Evolutionary conservation across 1,284 basidiomycete species (phyloP).

Genomic region (Vanrija sp.): DNA sequence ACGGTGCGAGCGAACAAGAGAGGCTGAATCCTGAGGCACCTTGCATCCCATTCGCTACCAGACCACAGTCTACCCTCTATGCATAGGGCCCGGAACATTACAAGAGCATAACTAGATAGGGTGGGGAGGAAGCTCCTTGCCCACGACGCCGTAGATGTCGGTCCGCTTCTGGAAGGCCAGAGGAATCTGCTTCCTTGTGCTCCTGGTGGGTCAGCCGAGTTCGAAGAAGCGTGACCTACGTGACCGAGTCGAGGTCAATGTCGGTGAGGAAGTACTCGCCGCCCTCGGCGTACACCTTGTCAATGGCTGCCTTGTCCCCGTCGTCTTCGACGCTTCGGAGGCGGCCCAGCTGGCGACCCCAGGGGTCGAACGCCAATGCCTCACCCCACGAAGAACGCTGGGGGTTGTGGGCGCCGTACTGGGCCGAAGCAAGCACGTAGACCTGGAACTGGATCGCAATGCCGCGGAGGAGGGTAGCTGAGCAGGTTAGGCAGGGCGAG

Average conservation of each 20-base stretch:
- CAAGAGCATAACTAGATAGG: too few relatives aligned
- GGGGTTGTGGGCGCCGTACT: conserved; percentile 38
- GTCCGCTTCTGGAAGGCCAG: conserved; percentile 39
- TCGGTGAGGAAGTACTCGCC: conserved; percentile 40
- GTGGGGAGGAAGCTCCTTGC: conserved; percentile 1
- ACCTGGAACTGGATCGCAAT: conserved; percentile 41
- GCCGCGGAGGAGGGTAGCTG: conserved; percentile 23
- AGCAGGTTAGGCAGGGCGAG: neutral
- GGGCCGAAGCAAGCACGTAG: conserved; percentile 44
- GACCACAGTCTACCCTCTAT: too few relatives aligned
- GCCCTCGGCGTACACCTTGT: conserved; percentile 19
- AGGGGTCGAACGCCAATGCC: conserved; percentile 40
- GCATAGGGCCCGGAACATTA: too few relatives aligned
- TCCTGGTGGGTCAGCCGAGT: conserved; percentile 13
- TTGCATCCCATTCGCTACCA: too few relatives aligned
- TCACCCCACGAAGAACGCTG: conserved; percentile 39
- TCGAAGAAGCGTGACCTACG: conserved; percentile 18
- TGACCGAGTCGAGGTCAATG: conserved; percentile 21
- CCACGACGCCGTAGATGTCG: conserved; percentile 34
- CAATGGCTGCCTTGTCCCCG: conserved; percentile 13
- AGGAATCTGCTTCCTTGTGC: conserved; percentile 39
- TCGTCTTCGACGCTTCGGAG: conserved; percentile 35
- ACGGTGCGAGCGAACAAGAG: too few relatives aligned
- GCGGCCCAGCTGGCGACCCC: conserved; percentile 35
- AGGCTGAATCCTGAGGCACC: too few relatives aligned